Evolutionary conservation across 805 yeast genomes (phyloP).

Genomic region (Monosporozyma unispora): DNA sequence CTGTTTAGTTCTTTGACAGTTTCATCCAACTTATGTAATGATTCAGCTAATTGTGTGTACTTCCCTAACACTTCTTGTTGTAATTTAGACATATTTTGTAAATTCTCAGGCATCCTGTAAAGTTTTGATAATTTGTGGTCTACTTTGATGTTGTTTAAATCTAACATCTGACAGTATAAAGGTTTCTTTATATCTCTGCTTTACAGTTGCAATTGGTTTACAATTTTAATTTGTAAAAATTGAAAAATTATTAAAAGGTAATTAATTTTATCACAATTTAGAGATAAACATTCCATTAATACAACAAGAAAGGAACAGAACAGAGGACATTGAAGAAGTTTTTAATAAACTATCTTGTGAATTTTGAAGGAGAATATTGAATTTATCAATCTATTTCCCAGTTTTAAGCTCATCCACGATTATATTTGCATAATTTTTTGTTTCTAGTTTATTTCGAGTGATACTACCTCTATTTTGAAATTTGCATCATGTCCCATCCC

Average conservation of each 20-base stretch:
- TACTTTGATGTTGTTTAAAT: no score
- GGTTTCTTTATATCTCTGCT: background rate
- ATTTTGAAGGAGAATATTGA: no score
- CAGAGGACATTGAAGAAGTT: background rate
- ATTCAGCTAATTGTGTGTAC: constrained; percentile 23
- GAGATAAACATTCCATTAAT: background rate
- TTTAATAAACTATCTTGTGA: background rate
- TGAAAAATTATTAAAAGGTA: background rate
- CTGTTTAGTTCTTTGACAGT: constrained; percentile 19
- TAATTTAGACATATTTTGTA: constrained; percentile 5
- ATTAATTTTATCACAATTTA: background rate
- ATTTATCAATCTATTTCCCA: no score
- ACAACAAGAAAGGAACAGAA: background rate
- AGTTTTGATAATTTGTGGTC: no score
- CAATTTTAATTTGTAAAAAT: background rate
- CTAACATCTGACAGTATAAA: background rate
- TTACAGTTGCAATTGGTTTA: background rate
- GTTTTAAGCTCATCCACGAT: no score
- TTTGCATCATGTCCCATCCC: constrained; percentile 15
- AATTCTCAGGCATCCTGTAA: background rate
- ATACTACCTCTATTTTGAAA: background rate
- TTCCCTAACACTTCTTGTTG: constrained; percentile 26
- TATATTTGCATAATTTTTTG: no score
- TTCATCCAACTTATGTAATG: constrained; percentile 23
- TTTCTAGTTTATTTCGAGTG: no score